Evolutionary conservation across 2,329 filamentous ascomycete genomes (phyloP).

Genomic region (Colletotrichum gloeosporioides): DNA sequence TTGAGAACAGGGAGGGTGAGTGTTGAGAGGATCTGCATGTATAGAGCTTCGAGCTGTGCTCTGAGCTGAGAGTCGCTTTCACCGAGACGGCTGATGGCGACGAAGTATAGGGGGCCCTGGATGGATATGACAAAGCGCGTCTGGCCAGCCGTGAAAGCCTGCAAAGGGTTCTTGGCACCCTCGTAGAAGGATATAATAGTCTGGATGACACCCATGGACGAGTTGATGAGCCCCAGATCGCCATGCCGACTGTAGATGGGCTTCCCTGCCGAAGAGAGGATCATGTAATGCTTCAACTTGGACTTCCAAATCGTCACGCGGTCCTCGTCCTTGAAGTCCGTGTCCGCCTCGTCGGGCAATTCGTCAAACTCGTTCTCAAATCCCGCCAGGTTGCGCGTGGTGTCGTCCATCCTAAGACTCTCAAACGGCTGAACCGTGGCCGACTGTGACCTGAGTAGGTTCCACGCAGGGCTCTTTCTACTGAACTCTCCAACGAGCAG

Average conservation of each 20-base stretch:
- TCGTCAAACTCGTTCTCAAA: constrained; percentile 83
- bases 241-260: constrained; percentile 97
- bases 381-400: constrained; percentile 62
- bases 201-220: constrained; percentile 93
- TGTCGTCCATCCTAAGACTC: constrained; percentile 42
- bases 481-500: constrained; percentile 76
- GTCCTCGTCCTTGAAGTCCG: constrained; percentile 54
- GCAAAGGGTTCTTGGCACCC: constrained; percentile 75
- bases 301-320: constrained; percentile 81
- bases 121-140: constrained; percentile 86
- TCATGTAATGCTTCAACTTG: constrained; percentile 96
- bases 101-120: constrained; percentile 87
- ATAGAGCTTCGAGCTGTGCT: constrained; percentile 88
- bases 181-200: constrained; percentile 98
- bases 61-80: constrained; percentile 91
- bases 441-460: constrained; percentile 67
- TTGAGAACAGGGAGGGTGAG: constrained; percentile 87
- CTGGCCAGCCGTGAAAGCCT: constrained; percentile 85
- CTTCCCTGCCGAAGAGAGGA: constrained; percentile 94
- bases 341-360: constrained; percentile 61
- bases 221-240: constrained; percentile 86
- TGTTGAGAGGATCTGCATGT: constrained; percentile 98
- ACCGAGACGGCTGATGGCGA: constrained; percentile 89
- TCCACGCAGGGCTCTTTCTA: constrained; percentile 72
- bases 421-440: constrained; percentile 68